Evolutionary conservation across 2,329 filamentous ascomycete genomes (phyloP).

Genomic region (Domatiomyces catenatus): DNA sequence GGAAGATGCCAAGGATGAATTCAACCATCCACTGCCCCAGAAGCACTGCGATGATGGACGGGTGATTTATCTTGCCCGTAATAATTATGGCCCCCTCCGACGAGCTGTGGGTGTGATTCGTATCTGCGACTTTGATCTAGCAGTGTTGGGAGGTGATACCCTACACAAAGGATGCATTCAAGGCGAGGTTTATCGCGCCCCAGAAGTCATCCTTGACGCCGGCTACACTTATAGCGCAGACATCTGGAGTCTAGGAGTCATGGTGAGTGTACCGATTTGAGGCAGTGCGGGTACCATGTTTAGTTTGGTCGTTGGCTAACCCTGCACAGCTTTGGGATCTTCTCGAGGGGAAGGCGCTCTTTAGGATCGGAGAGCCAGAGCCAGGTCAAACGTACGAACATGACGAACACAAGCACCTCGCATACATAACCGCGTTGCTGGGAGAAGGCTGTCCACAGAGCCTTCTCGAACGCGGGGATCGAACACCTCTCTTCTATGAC

Average conservation of each 20-base stretch:
- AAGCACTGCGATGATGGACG: background rate
- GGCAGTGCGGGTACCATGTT: background rate
- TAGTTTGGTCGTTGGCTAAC: background rate
- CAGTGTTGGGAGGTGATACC: conserved; percentile 12
- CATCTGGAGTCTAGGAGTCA: conserved; percentile 20
- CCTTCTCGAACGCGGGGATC: background rate
- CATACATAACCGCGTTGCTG: background rate
- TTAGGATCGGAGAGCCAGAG: background rate
- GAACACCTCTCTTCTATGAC: conserved; percentile 6
- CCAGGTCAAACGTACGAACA: background rate
- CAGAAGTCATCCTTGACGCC: conserved; percentile 21
- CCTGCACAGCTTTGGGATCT: background rate
- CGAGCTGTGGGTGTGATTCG: background rate
- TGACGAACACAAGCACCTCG: background rate
- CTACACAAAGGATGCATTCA: conserved; percentile 16
- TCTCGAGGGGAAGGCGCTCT: background rate
- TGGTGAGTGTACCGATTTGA: conserved; percentile 11
- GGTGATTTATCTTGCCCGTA: background rate
- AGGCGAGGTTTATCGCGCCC: conserved; percentile 19
- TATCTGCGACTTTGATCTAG: conserved; percentile 17
- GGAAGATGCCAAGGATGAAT: background rate
- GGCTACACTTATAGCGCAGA: conserved; percentile 19
- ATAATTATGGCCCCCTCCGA: background rate
- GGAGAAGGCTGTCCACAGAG: background rate
- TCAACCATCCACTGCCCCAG: background rate